A percentile compares a stretch with the other conserved stretches of the same genome.
Conservation (phyloP, 2,329 filamentous ascomycete species). For the Coleophoma eucalyptorum region DNA sequence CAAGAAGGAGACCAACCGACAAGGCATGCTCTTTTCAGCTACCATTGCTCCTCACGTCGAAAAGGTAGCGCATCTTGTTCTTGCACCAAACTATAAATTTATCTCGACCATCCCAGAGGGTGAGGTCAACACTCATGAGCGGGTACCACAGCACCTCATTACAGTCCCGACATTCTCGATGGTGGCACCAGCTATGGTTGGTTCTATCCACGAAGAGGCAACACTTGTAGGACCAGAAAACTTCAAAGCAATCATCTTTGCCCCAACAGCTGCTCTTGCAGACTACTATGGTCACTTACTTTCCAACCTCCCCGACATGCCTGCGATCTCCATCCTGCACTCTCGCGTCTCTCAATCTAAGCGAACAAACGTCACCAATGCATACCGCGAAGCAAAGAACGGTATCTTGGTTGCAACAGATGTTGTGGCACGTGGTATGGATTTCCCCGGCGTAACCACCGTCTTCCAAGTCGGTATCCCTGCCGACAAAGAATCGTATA, state of each 20-base stretch:
- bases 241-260: conserved; percentile 97
- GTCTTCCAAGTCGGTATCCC: conserved; percentile 71
- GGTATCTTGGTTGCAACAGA: conserved; percentile 75
- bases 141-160: conserved; percentile 77
- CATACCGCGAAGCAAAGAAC: conserved; percentile 61
- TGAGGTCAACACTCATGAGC: conserved; percentile 80
- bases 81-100: conserved; percentile 77
- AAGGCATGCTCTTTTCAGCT: conserved; percentile 82
- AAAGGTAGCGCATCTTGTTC: conserved; percentile 73
- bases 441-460: conserved; percentile 77
- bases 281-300: conserved; percentile 60
- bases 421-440: conserved; percentile 78
- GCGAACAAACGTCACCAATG: conserved; percentile 67
- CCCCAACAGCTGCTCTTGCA: conserved; percentile 74
- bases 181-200: conserved; percentile 69
- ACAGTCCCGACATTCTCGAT: conserved; percentile 68
- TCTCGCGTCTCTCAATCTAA: conserved; percentile 67
- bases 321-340: conserved; percentile 55
- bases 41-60: conserved; percentile 86
- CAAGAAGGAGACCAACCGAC: conserved; percentile 34
- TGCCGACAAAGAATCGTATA: conserved; percentile 64
- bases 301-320: conserved; percentile 21
- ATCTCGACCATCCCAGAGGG: conserved; percentile 82
- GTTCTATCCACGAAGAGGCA: conserved; percentile 65
- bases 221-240: conserved; percentile 35